Conservation (phyloP, 2,329 filamentous ascomycete genomes). For the Epicoccum nigrum region DNA sequence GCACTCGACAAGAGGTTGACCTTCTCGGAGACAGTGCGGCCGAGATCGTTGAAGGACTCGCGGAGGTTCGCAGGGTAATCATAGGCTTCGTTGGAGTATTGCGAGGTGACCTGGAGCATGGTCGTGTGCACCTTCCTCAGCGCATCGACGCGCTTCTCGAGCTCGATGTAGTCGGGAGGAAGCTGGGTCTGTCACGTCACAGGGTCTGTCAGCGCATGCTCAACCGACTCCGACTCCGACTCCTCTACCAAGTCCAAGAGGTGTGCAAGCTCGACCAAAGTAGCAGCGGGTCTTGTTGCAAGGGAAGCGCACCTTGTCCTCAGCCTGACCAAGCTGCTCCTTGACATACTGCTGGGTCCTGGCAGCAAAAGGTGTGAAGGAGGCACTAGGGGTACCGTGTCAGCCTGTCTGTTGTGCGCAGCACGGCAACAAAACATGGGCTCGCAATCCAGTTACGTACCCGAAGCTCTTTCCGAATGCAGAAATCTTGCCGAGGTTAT, state of each 20-base stretch:
- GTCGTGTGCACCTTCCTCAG: slow-evolving; percentile 97
- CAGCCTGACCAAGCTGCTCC: slow-evolving; percentile 92
- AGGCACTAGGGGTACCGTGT: slow-evolving; percentile 67
- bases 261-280: background rate
- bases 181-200: slow-evolving; percentile 76
- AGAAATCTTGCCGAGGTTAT: slow-evolving; percentile 75
- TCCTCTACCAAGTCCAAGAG: no score
- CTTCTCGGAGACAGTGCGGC: slow-evolving; percentile 95
- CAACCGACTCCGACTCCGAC: no score
- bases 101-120: slow-evolving; percentile 95
- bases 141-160: slow-evolving; percentile 98
- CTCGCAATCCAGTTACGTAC: slow-evolving; percentile 51
- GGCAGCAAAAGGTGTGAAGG: slow-evolving; percentile 89
- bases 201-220: slow-evolving; percentile 28
- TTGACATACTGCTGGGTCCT: slow-evolving; percentile 97
- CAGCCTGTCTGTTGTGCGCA: slow-evolving; percentile 37
- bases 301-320: slow-evolving; percentile 76
- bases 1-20: slow-evolving; percentile 87
- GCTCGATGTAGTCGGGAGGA: slow-evolving; percentile 94
- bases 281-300: background rate
- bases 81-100: slow-evolving; percentile 86
- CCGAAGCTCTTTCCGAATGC: slow-evolving; percentile 74
- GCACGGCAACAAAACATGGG: slow-evolving; percentile 10
- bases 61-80: slow-evolving; percentile 98
- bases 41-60: slow-evolving; percentile 95